Conservation (phyloP, 2,329 filamentous ascomycete species). For the Phialocephala sp. region DNA sequence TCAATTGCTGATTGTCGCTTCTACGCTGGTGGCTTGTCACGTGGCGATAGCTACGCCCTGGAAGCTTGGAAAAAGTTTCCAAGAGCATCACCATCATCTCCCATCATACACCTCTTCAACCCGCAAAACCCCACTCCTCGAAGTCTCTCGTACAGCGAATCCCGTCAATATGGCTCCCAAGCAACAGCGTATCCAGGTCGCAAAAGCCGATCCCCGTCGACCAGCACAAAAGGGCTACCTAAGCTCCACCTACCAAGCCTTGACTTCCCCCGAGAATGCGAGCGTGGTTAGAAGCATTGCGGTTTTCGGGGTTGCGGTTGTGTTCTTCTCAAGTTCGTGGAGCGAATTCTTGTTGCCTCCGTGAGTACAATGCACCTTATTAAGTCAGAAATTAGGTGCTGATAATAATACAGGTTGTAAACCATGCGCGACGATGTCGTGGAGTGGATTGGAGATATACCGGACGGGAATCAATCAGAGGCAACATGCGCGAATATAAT, state of each 20-base stretch:
- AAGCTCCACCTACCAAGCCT: constrained; percentile 62
- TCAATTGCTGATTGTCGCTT: neutral
- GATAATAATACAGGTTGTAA: constrained; percentile 21
- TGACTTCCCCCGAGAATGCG: constrained; percentile 72
- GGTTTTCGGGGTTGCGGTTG: constrained; percentile 71
- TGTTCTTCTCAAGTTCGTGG: constrained; percentile 71
- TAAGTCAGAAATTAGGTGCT: neutral
- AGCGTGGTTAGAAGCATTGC: constrained; percentile 71
- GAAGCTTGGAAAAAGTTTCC: neutral
- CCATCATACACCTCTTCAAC: neutral
- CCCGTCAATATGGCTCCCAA: constrained; percentile 64
- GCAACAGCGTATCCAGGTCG: constrained; percentile 59
- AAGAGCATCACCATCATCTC: neutral
- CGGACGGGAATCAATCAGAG: neutral
- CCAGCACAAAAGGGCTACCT: constrained; percentile 57
- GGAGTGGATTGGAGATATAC: neutral
- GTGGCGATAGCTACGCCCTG: neutral
- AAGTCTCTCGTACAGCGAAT: neutral
- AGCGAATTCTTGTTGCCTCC: constrained; percentile 71
- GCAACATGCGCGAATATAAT: constrained; percentile 5
- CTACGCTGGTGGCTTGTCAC: neutral
- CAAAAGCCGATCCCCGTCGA: constrained; percentile 51
- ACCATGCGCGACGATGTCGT: neutral
- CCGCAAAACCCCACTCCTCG: neutral
- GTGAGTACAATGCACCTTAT: constrained; percentile 48